phyloP scores from a whole-genome alignment of 106 monocot genomes.

The Dioscorea dumetorum region DNA sequence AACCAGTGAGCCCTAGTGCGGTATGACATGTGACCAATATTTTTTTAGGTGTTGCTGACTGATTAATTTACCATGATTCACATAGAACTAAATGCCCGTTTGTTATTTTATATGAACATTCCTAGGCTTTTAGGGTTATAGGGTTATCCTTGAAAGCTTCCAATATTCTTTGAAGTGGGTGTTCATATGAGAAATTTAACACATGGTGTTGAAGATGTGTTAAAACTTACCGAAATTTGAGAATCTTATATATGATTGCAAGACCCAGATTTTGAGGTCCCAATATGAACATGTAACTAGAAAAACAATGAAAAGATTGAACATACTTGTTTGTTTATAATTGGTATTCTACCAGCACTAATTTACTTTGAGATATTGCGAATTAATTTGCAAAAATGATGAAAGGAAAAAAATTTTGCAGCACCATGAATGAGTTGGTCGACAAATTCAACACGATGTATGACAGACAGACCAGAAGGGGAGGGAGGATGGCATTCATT shows the following conservation, averaged over 20 bases:
- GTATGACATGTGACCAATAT: too few relatives aligned
- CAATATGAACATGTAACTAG: background rate
- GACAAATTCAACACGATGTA: slow-evolving; percentile 84
- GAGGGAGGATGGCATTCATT: slow-evolving; percentile 71
- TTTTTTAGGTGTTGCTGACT: background rate
- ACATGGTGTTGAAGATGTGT: too few relatives aligned
- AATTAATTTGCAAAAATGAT: background rate
- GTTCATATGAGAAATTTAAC: too few relatives aligned
- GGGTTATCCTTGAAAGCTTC: too few relatives aligned
- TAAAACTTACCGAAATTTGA: background rate
- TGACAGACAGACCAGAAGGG: slow-evolving; percentile 74
- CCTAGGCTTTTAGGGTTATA: too few relatives aligned
- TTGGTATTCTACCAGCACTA: background rate
- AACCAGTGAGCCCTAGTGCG: too few relatives aligned
- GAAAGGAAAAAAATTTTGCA: slow-evolving; percentile 22
- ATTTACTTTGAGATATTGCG: background rate
- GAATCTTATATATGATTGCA: too few relatives aligned
- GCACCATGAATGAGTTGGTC: slow-evolving; percentile 88
- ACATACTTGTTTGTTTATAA: background rate
- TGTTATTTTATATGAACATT: too few relatives aligned
- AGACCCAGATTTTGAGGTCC: background rate
- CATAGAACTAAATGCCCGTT: too few relatives aligned
- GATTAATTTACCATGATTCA: too few relatives aligned
- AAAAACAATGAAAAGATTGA: background rate
- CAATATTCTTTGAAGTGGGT: too few relatives aligned